phyloP scores from a whole-genome alignment of 2,329 filamentous ascomycete species.

The Biscogniauxia sp. region DNA sequence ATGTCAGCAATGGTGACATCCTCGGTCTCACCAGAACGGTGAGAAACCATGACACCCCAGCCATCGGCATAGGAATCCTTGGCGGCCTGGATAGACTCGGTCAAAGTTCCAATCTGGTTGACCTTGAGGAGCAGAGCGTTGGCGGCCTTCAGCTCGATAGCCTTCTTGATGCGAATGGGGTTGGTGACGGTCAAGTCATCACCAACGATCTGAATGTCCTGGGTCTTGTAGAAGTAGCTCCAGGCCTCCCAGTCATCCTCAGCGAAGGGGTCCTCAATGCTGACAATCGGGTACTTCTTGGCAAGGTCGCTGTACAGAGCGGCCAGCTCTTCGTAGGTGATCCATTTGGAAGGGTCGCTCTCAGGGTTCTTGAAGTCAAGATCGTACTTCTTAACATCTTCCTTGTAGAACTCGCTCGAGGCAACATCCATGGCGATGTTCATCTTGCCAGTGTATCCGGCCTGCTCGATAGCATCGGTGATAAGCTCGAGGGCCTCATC shows the following conservation, averaged over 20 bases:
- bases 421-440: constrained; percentile 99
- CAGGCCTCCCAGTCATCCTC: constrained; percentile 99
- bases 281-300: constrained; percentile 97
- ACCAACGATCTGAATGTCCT: constrained; percentile 96
- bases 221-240: constrained; percentile 99
- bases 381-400: constrained; percentile 97
- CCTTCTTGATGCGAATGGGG: constrained; percentile 98
- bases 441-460: constrained; percentile 93
- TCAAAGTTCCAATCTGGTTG: constrained; percentile 99
- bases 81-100: constrained; percentile 97
- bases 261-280: constrained; percentile 97
- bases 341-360: constrained; percentile 92
- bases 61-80: constrained; percentile 95
- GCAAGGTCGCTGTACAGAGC: constrained; percentile 82
- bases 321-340: constrained; percentile 97
- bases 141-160: constrained; percentile 97
- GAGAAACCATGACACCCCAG: constrained; percentile 99
- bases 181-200: constrained; percentile 99
- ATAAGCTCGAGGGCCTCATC: constrained; percentile 98
- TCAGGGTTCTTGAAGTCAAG: constrained; percentile 99
- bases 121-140: constrained; percentile 98
- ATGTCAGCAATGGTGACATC: constrained; percentile 99
- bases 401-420: constrained; percentile 99
- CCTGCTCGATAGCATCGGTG: constrained; percentile 87
- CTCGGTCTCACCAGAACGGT: constrained; percentile 98